Evolutionary conservation across 768 basidiomycete species (phyloP).

Genomic region (Pleurotus platypus): DNA sequence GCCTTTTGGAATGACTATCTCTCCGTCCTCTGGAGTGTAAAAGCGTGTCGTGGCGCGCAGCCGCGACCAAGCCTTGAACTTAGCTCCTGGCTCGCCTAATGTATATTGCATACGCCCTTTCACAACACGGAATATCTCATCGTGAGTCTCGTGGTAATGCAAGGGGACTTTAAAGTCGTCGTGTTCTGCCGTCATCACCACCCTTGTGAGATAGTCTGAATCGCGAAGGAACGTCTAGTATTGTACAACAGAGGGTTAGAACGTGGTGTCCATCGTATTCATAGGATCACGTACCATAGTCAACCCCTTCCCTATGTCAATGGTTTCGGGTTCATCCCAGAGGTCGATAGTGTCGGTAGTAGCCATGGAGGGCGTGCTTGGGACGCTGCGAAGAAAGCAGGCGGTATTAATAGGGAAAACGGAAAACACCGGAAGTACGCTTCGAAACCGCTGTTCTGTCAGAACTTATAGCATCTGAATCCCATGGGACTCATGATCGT

Average conservation of each 20-base stretch:
- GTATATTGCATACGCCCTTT: constrained; percentile 3
- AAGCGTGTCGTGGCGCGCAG: not conserved
- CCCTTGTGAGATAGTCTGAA: constrained; percentile 4
- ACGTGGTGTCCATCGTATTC: too few species aligned
- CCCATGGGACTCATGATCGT: too few species aligned
- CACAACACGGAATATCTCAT: not conserved
- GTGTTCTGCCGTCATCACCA: not conserved
- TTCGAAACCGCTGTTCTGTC: too few species aligned
- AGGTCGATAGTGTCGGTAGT: not conserved
- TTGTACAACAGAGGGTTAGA: not conserved
- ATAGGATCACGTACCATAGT: not conserved
- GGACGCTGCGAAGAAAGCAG: not conserved
- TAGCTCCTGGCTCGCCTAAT: not conserved
- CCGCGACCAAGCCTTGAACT: not conserved
- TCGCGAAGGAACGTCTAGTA: constrained; percentile 2
- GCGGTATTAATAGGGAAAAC: not conserved
- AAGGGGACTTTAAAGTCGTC: not conserved
- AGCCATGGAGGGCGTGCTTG: not conserved
- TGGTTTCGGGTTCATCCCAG: constrained; percentile 2
- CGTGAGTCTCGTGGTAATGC: constrained; percentile 1
- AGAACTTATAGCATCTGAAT: too few species aligned
- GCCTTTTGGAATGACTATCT: not conserved
- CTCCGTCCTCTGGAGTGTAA: constrained; percentile 2
- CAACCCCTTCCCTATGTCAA: not conserved
- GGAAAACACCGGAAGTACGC: too few species aligned